Evolutionary conservation across 2,329 filamentous ascomycete species (phyloP).

Genomic region (Huntiella moniliformis): DNA sequence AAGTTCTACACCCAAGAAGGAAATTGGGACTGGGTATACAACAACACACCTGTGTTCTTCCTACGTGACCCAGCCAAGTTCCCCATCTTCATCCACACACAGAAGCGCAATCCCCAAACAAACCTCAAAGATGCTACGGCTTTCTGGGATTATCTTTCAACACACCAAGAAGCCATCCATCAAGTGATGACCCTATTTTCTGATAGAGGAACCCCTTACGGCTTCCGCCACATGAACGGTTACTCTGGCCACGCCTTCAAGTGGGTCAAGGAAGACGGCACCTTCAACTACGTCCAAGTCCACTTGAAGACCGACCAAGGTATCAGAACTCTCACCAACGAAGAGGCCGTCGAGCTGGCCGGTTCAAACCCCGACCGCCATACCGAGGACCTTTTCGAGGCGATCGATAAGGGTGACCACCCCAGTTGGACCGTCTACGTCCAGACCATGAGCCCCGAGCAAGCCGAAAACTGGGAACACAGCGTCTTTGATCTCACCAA

Average conservation of each 20-base stretch:
- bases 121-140: slow-evolving; percentile 51
- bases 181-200: slow-evolving; percentile 48
- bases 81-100: slow-evolving; percentile 57
- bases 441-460: slow-evolving; percentile 41
- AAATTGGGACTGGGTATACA: slow-evolving; percentile 55
- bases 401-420: slow-evolving; percentile 40
- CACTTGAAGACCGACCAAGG: slow-evolving; percentile 47
- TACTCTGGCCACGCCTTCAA: slow-evolving; percentile 52
- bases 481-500: slow-evolving; percentile 54
- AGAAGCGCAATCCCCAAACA: slow-evolving; percentile 56
- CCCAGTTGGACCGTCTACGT: slow-evolving; percentile 46
- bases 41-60: slow-evolving; percentile 66
- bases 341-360: slow-evolving; percentile 34
- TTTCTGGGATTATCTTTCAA: slow-evolving; percentile 30
- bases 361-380: slow-evolving; percentile 42
- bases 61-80: slow-evolving; percentile 57
- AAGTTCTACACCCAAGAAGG: slow-evolving; percentile 57
- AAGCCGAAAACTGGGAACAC: slow-evolving; percentile 41
- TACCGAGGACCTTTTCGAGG: slow-evolving; percentile 44
- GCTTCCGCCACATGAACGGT: slow-evolving; percentile 47
- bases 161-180: slow-evolving; percentile 43
- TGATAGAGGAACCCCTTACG: slow-evolving; percentile 46
- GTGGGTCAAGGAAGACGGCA: slow-evolving; percentile 44
- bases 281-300: slow-evolving; percentile 47
- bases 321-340: slow-evolving; percentile 37